Conservation (phyloP, 768 basidiomycete genomes). For the Vishniacozyma victoriae region DNA sequence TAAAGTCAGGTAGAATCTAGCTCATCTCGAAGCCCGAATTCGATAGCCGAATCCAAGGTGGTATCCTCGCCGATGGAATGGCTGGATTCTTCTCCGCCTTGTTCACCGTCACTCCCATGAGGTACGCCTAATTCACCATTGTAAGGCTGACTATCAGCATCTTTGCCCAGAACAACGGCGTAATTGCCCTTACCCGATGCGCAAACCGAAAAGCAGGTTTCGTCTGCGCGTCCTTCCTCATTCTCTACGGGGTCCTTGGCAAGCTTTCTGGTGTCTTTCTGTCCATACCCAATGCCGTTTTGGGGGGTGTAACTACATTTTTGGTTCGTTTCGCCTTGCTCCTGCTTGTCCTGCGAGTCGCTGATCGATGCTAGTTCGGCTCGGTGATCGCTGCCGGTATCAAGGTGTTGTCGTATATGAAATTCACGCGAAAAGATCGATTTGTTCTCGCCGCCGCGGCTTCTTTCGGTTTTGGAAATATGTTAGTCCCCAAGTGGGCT, state of each 20-base stretch:
- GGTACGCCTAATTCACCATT: not conserved
- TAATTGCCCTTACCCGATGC: constrained; percentile 70
- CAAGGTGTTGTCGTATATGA: constrained; percentile 54
- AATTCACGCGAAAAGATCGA: constrained; percentile 58
- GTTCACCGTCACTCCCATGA: constrained; percentile 74
- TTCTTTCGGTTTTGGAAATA: constrained; percentile 64
- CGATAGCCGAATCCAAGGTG: constrained; percentile 76
- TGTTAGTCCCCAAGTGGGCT: constrained; percentile 62
- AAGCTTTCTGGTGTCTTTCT: constrained; percentile 80
- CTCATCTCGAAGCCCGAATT: constrained; percentile 53
- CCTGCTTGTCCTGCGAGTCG: not conserved
- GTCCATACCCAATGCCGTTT: constrained; percentile 72
- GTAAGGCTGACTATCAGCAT: constrained; percentile 46
- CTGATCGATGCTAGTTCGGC: constrained; percentile 62
- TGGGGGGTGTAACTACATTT: constrained; percentile 72
- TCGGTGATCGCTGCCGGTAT: constrained; percentile 66
- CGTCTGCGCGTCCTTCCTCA: constrained; percentile 72
- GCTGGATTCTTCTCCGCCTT: constrained; percentile 72
- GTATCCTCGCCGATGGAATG: constrained; percentile 71
- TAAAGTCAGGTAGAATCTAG: not conserved
- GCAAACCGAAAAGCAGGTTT: constrained; percentile 65
- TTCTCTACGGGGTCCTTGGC: constrained; percentile 71
- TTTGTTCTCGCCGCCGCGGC: constrained; percentile 66
- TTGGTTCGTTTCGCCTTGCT: no score
- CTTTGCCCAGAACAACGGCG: constrained; percentile 58